Conservation (phyloP, 495 filamentous ascomycete species). For the Hypoxylon rickii region DNA sequence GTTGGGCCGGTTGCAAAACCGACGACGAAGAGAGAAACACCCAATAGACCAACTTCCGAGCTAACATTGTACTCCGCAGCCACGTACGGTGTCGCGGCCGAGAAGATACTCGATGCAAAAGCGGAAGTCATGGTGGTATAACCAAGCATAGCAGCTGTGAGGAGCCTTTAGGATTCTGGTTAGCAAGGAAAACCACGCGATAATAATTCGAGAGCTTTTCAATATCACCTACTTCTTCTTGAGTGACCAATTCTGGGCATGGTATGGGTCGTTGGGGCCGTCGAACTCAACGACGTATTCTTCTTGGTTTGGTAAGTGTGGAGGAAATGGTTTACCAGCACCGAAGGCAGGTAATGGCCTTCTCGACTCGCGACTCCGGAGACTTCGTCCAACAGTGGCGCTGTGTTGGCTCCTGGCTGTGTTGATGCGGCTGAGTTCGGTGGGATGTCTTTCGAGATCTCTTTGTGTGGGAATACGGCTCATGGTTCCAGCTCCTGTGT, state of each 20-base stretch:
- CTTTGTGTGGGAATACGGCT: conserved; percentile 64
- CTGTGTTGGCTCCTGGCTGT: conserved; percentile 76
- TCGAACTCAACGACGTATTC: conserved; percentile 89
- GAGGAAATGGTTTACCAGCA: conserved; percentile 79
- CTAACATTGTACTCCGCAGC: conserved; percentile 58
- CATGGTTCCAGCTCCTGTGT: conserved; percentile 46
- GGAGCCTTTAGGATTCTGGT: conserved; percentile 50
- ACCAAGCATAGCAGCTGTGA: conserved; percentile 73
- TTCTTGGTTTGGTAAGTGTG: conserved; percentile 70
- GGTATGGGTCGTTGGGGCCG: conserved; percentile 75
- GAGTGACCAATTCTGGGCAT: conserved; percentile 83
- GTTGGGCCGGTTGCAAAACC: conserved; percentile 71
- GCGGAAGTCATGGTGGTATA: conserved; percentile 77
- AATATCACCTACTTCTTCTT: conserved; percentile 77
- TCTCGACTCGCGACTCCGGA: conserved; percentile 54
- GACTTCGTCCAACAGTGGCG: conserved; percentile 69
- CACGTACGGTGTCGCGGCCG: conserved; percentile 60
- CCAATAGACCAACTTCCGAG: conserved; percentile 64
- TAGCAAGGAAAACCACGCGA: too few species aligned
- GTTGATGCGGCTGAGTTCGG: conserved; percentile 74
- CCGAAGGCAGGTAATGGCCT: conserved; percentile 66
- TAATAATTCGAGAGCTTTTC: too few species aligned
- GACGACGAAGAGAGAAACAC: conserved; percentile 71
- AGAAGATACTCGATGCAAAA: conserved; percentile 74
- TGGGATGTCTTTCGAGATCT: conserved; percentile 74